Evolutionary conservation across 768 basidiomycete genomes (phyloP).

Genomic region (Pleurotus tuber-regium): DNA sequence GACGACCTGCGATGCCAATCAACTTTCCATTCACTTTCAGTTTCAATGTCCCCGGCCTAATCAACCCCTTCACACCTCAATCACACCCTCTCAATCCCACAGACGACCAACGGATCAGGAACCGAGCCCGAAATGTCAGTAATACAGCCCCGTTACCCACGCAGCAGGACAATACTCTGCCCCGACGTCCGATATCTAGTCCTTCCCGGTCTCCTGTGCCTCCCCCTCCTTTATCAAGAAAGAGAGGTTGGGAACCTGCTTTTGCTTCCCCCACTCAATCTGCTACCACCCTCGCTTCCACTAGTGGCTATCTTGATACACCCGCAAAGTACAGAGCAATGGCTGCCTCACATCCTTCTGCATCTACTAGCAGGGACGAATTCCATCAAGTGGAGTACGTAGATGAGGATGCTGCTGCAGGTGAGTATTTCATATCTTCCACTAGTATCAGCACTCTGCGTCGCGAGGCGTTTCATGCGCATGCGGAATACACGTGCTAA

Average conservation of each 20-base stretch:
- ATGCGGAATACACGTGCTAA: slow-evolving; percentile 11
- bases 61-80: slow-evolving; percentile 53
- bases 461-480: slow-evolving; percentile 12
- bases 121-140: slow-evolving; percentile 26
- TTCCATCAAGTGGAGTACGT: slow-evolving; percentile 27
- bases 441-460: slow-evolving; percentile 6
- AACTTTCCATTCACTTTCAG: slow-evolving; percentile 72
- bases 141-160: slow-evolving; percentile 18
- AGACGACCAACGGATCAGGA: slow-evolving; percentile 18
- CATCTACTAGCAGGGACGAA: slow-evolving; percentile 33
- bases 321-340: slow-evolving; percentile 61
- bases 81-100: slow-evolving; percentile 15
- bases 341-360: slow-evolving; percentile 30
- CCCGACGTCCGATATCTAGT: slow-evolving; percentile 24
- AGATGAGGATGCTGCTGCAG: slow-evolving; percentile 21
- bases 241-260: slow-evolving; percentile 74
- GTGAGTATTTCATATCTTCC: slow-evolving; percentile 20
- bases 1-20: slow-evolving; percentile 9
- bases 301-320: slow-evolving; percentile 67
- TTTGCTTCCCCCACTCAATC: slow-evolving; percentile 54
- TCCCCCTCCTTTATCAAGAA: slow-evolving; percentile 41
- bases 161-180: slow-evolving; percentile 19
- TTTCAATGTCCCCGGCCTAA: slow-evolving; percentile 59
- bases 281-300: slow-evolving; percentile 48
- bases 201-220: slow-evolving; percentile 39